Evolutionary conservation across 495 filamentous ascomycete genomes (phyloP).

Genomic region (Barbatosphaeria neglecta): DNA sequence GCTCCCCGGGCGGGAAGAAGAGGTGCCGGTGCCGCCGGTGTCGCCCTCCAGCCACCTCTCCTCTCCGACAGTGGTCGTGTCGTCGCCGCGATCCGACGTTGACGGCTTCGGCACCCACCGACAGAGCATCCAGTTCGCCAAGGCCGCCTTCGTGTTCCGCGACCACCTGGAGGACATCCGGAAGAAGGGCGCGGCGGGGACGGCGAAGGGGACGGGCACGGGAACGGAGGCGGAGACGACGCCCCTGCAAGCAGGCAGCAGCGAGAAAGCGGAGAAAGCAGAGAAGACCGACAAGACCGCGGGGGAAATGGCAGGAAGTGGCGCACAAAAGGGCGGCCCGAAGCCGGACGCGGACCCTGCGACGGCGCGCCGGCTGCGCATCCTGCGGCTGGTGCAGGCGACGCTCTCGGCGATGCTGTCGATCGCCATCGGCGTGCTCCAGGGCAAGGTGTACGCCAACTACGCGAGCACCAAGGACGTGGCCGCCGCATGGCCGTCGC

Average conservation of each 20-base stretch:
- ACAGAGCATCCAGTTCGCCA: not conserved
- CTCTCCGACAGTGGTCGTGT: not conserved
- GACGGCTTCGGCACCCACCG: not conserved
- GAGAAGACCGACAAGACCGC: too few species aligned
- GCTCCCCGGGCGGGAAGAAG: not conserved
- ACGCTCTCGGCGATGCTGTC: not conserved
- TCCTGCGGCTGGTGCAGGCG: not conserved
- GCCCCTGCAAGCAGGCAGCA: not conserved
- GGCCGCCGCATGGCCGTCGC: not conserved
- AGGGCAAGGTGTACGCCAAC: not conserved
- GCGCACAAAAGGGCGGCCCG: too few species aligned
- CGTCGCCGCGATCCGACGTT: not conserved
- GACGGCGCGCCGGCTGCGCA: not conserved
- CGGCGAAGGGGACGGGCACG: not conserved
- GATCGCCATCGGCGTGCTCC: not conserved
- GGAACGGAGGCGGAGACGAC: not conserved
- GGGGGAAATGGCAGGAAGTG: too few species aligned
- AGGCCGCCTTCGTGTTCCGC: not conserved
- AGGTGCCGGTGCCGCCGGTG: not conserved
- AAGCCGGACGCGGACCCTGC: not conserved
- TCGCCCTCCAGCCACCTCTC: not conserved
- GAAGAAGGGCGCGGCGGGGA: not conserved
- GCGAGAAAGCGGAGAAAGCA: not conserved
- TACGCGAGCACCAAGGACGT: not conserved
- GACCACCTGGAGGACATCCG: not conserved